Evolutionary conservation across 768 basidiomycete genomes (phyloP), one percentile per base, ranked within the genome.

Genomic region (Suillus tomentosus): DNA sequence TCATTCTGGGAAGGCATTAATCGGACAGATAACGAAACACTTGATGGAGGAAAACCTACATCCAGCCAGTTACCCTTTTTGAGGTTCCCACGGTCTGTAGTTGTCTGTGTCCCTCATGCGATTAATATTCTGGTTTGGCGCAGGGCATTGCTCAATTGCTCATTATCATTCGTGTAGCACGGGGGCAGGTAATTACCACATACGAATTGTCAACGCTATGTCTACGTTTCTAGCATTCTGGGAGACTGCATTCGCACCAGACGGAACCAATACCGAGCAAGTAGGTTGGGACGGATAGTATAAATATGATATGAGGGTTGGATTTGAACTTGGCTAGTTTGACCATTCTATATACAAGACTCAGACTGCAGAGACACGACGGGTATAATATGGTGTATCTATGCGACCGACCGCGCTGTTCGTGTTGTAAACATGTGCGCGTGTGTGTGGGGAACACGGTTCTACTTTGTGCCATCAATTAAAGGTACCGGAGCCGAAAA

Each of bases 161-260:
- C 19, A 54, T 54, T 34, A 54, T 54, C 10, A 34, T 54, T 19
- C 31, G 31, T 54, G 53, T 54, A n/a, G 53, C 53, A 34, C 53
- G 53, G 19, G 53, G 53, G 53, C 17, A 19, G 53, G 53, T 31
- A 54, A 54, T 54, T 34, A 13, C 31, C 5, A 31, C 31, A 54
- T 34, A 19, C 3, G 53, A 54, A 17, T 17, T 19, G 31, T 34
- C 53, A 54, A n/a, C 53, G 19, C 31, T 11, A 10, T 54, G 31
- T 54, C 53, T 34, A 54, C 53, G 31, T 34, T 2, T 54, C 19
- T 54, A 34, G 10, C 31, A 11, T 54, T 34, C 31, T 54, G 31
- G 31, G 31, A 31, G 19, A 54, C 6, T 11, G 31, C 19, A 54
- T 34, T 1, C 1, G 17, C 31, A 54, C 17, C 19, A 34, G 31